These are phyloP conservation scores for Xylaria sp. DNA, from an alignment of 2,329 filamentous ascomycete species.

Conservation along the genomic window DNA sequence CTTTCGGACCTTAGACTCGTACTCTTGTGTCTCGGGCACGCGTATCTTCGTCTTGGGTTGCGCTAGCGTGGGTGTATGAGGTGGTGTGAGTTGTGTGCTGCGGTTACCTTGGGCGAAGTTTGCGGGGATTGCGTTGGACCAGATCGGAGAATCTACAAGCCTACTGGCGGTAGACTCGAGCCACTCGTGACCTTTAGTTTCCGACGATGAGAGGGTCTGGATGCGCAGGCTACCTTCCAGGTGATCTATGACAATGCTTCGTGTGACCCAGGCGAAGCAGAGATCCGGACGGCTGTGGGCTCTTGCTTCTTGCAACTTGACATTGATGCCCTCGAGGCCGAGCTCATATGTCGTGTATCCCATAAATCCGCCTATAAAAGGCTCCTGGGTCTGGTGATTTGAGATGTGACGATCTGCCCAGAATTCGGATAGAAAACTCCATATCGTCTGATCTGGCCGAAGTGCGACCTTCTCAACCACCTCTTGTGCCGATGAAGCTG, in stretches of 20 bases:
- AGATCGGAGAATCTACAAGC: conserved; percentile 33
- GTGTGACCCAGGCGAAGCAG: conserved; percentile 69
- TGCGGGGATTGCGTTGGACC: conserved; percentile 24
- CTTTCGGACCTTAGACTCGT: conserved; percentile 59
- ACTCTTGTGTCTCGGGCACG: conserved; percentile 44
- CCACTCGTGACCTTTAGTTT: conserved; percentile 38
- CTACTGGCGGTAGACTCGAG: conserved; percentile 36
- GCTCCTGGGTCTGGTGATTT: conserved; percentile 32
- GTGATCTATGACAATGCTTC: conserved; percentile 74
- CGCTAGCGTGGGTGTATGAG: conserved; percentile 25
- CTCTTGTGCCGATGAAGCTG: conserved; percentile 14
- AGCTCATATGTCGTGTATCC: conserved; percentile 84
- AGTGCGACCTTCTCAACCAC: conserved; percentile 29
- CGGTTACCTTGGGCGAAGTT: conserved; percentile 10
- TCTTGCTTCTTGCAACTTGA: conserved; percentile 34
- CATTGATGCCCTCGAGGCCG: conserved; percentile 57
- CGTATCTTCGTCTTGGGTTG: conserved; percentile 29
- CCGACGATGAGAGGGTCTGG: conserved; percentile 55
- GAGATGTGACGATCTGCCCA: conserved; percentile 31
- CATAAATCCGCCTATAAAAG: conserved; percentile 80
- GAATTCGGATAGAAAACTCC: conserved; percentile 48
- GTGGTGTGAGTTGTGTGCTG: conserved; percentile 27
- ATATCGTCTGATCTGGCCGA: conserved; percentile 35
- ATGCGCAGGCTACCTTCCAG: conserved; percentile 54
- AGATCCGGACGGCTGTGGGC: conserved; percentile 58